Conservation (phyloP, 805 yeast species). For the Candida wancherniae region DNA sequence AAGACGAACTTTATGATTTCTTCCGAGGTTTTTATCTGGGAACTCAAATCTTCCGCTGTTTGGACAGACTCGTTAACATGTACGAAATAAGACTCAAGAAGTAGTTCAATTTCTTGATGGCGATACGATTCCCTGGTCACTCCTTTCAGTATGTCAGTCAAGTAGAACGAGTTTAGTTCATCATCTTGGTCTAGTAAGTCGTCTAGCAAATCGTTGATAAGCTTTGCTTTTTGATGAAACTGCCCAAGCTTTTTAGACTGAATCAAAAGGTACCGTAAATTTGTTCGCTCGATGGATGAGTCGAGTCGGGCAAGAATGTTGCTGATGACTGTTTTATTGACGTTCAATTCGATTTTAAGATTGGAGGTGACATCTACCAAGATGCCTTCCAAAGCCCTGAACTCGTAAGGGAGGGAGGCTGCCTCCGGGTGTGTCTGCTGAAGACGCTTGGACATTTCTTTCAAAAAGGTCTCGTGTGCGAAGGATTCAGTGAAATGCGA, state of each 20-base stretch:
- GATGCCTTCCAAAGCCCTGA: constrained; percentile 84
- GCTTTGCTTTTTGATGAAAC: constrained; percentile 75
- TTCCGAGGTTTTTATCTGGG: constrained; percentile 89
- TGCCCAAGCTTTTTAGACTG: constrained; percentile 82
- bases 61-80: constrained; percentile 95
- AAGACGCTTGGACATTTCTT: constrained; percentile 38
- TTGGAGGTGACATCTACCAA: constrained; percentile 75
- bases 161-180: constrained; percentile 72
- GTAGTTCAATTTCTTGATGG: constrained; percentile 84
- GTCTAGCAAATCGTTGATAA: constrained; percentile 79
- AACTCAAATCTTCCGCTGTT: constrained; percentile 66
- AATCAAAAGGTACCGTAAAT: constrained; percentile 69
- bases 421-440: constrained; percentile 25
- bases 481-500: constrained; percentile 38
- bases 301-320: constrained; percentile 77
- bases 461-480: constrained; percentile 39
- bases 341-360: constrained; percentile 80
- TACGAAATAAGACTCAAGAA: constrained; percentile 84
- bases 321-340: constrained; percentile 69
- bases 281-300: constrained; percentile 72
- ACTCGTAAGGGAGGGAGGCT: constrained; percentile 67
- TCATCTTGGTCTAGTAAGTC: constrained; percentile 87
- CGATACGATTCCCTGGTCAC: constrained; percentile 49
- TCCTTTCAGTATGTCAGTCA: constrained; percentile 55
- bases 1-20: constrained; percentile 90